These are phyloP conservation scores for Sarocladium strictum DNA, from an alignment of 2,329 filamentous ascomycete species.

Conservation along the genomic window DNA sequence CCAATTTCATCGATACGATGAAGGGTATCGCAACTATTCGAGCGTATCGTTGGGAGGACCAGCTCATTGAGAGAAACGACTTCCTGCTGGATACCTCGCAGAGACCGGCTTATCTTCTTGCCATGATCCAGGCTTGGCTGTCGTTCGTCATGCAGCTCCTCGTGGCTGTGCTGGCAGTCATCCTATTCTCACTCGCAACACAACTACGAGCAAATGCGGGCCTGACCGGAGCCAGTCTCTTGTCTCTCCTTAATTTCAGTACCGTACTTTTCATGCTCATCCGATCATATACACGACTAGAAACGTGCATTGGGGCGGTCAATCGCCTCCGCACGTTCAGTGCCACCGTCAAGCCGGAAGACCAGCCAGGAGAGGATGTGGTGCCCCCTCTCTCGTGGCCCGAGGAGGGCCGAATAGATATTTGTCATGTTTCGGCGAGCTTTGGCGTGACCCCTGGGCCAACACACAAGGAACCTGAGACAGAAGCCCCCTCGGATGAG, in stretches of 20 bases:
- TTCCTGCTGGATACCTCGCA: constrained; percentile 46
- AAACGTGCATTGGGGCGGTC: constrained; percentile 23
- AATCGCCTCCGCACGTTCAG: constrained; percentile 21
- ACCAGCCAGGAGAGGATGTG: constrained; percentile 12
- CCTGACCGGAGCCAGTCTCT: constrained; percentile 29
- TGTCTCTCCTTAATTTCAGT: constrained; percentile 31
- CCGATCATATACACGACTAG: constrained; percentile 24
- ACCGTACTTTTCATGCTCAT: constrained; percentile 19
- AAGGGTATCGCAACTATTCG: constrained; percentile 47
- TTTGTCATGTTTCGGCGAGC: constrained; percentile 26
- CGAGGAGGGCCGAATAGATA: constrained; percentile 20
- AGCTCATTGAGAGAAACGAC: constrained; percentile 36
- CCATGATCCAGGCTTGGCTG: constrained; percentile 52
- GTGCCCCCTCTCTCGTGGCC: constrained; percentile 25
- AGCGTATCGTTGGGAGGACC: constrained; percentile 47
- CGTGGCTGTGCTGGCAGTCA: constrained; percentile 39
- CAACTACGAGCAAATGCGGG: constrained; percentile 26
- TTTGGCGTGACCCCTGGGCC: constrained; percentile 19
- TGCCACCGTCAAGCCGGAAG: constrained; percentile 17
- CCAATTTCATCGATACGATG: constrained; percentile 48
- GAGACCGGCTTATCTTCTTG: constrained; percentile 48
- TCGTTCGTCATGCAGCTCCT: constrained; percentile 42
- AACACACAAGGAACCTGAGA: background rate
- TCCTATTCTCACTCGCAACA: constrained; percentile 40
- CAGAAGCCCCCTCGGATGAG: background rate